Evolutionary conservation across 2,329 filamentous ascomycete genomes (phyloP), one percentile per base, ranked within the genome.

Genomic region (Trichoderma arundinaceum): DNA sequence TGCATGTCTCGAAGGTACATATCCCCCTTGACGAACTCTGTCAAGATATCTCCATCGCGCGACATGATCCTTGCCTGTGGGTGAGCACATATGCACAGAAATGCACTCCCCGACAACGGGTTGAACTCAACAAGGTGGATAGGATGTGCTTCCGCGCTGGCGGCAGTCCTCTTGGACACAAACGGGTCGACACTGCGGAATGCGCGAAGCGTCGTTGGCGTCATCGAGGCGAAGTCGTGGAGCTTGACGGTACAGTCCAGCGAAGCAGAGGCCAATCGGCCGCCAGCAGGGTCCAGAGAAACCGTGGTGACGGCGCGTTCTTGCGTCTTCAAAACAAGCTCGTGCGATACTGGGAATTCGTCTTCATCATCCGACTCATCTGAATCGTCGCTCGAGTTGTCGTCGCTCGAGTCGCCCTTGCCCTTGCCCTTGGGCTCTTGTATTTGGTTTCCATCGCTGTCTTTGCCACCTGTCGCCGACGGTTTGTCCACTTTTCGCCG

Each of bases 1-100:
- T 97, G 88, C 90, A 98, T 96, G 76, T 99, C 95, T 63, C 94
- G 87, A 70, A 99, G 80, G 73, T 99, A 99, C 94, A 98, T 98
- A 76, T 99, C 95, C 52, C 95, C 95, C 79, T 99, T 99, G 71
- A 93, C 90, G 70, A 97, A 98, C 74, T 97, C 93, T 1, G 90
- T 90, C 56, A 96, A 72, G 7, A 91, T 84, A 51, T 96, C 92
- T 44, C 95, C 95, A 79, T 99, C 94, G 73, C 95, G 88, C 72
- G 88, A 92, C 76, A 98, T 84, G 28, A 99, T 88, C 76, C 93
- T 94, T 12, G 94, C 92, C 76, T 98, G 94, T 1, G 94, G 90
- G 46, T 94, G 92, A 7, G 94, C 93, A 7, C 93, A 91, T 51
- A 98, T 84, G 71, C 95, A 96, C 39, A 99, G 86, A 67, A 99